A percentile compares a stretch with the other conserved stretches of the same genome.
Conservation (phyloP, 2,329 filamentous ascomycete species). For the Rutstroemia sp. region DNA sequence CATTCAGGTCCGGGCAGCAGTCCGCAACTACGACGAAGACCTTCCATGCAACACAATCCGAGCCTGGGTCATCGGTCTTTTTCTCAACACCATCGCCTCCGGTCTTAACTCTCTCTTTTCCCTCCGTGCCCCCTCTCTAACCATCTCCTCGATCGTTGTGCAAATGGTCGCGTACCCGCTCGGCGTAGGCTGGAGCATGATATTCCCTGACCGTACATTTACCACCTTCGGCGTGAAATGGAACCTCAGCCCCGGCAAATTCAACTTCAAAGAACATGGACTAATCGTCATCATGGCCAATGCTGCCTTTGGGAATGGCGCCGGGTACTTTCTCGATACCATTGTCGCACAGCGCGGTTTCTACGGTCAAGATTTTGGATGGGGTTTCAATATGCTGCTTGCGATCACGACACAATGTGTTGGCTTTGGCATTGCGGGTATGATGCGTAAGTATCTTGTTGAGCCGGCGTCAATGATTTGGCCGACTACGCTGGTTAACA, state of each 20-base stretch:
- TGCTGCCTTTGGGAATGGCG: conserved; percentile 20
- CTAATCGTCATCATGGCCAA: conserved; percentile 56
- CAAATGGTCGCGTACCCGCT: conserved; percentile 33
- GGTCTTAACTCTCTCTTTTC: conserved; percentile 27
- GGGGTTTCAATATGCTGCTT: conserved; percentile 51
- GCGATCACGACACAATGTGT: conserved; percentile 54
- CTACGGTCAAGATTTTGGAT: conserved; percentile 62
- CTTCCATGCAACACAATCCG: conserved; percentile 59
- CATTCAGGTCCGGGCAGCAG: conserved; percentile 12
- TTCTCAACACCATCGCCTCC: conserved; percentile 15
- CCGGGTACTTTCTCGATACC: conserved; percentile 66
- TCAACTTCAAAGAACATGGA: conserved; percentile 64
- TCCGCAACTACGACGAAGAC: conserved; percentile 45
- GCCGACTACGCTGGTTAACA: conserved; percentile 35
- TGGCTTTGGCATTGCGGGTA: conserved; percentile 54
- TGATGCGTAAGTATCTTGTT: conserved; percentile 51
- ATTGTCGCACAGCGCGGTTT: conserved; percentile 64
- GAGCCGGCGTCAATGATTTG: conserved; percentile 57
- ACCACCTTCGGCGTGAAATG: conserved; percentile 33
- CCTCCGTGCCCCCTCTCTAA: conserved; percentile 22
- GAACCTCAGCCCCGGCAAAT: conserved; percentile 52
- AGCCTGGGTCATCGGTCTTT: conserved; percentile 47
- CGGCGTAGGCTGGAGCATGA: conserved; percentile 38
- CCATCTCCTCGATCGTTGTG: conserved; percentile 36
- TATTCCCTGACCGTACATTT: conserved; percentile 15